Evolutionary conservation across 1,284 basidiomycete species (phyloP).

Genomic region (Dichomitus squalens): DNA sequence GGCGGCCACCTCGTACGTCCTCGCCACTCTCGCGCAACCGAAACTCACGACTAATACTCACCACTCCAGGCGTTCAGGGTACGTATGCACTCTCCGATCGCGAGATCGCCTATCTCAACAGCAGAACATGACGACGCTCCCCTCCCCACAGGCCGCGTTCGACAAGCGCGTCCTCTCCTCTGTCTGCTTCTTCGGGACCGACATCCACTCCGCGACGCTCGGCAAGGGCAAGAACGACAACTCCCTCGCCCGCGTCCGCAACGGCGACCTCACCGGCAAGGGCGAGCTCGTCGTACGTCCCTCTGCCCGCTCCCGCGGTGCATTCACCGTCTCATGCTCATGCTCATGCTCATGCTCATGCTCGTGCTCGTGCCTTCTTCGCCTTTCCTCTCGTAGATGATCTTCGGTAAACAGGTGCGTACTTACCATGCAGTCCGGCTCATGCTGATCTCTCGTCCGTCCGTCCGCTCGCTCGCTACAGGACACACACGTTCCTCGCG

Average conservation of each 20-base stretch:
- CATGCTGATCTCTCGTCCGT: neutral
- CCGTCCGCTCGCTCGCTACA: conserved; percentile 29
- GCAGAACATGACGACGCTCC: neutral
- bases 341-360: neutral
- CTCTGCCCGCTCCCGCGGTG: neutral
- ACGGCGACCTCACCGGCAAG: conserved; percentile 75
- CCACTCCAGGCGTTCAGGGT: conserved; percentile 56
- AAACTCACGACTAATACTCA: neutral
- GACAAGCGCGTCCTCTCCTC: conserved; percentile 81
- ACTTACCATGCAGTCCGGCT: neutral
- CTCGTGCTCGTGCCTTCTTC: too few species aligned
- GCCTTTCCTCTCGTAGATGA: conserved; percentile 58
- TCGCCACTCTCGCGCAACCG: neutral
- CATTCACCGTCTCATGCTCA: neutral
- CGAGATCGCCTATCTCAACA: conserved; percentile 1
- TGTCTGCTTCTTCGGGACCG: conserved; percentile 94
- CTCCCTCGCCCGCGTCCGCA: conserved; percentile 68
- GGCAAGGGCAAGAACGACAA: conserved; percentile 86
- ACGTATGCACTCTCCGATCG: conserved; percentile 30
- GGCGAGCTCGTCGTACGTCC: conserved; percentile 79
- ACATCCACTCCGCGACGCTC: conserved; percentile 83
- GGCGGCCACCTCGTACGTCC: conserved; percentile 78
- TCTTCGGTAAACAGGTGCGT: conserved; percentile 87
- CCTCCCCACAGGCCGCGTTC: conserved; percentile 69
- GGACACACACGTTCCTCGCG: conserved; percentile 89